A percentile compares a stretch with the other conserved stretches of the same genome.
Conservation (phyloP, 371 early-diverging fungal genomes). For the Mortierella sp. region DNA sequence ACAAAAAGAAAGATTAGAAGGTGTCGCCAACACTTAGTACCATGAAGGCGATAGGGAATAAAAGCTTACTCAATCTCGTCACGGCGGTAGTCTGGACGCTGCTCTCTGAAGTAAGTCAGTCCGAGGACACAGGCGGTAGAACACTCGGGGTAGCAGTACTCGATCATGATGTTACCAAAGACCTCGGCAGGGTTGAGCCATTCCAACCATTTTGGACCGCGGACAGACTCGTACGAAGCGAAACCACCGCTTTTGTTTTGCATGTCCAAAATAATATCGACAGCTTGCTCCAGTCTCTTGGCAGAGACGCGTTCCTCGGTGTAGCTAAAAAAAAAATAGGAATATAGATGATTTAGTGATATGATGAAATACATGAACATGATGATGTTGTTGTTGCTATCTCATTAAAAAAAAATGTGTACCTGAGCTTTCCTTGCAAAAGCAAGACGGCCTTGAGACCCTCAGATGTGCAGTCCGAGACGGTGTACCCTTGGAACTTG, state of each 20-base stretch:
- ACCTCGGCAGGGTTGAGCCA: slow-evolving; percentile 95
- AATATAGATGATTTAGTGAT: too few relatives aligned
- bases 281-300: slow-evolving; percentile 85
- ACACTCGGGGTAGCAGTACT: slow-evolving; percentile 97
- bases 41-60: not conserved
- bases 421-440: slow-evolving; percentile 76
- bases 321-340: slow-evolving; percentile 36
- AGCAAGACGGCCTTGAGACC: slow-evolving; percentile 87
- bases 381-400: not conserved
- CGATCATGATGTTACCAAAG: slow-evolving; percentile 92
- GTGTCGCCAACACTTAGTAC: too few relatives aligned
- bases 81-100: slow-evolving; percentile 85
- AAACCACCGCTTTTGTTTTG: slow-evolving; percentile 94
- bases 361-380: not conserved
- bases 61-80: slow-evolving; percentile 80
- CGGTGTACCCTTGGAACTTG: slow-evolving; percentile 93
- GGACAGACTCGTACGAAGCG: slow-evolving; percentile 89
- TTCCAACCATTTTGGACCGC: slow-evolving; percentile 87
- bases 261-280: slow-evolving; percentile 92
- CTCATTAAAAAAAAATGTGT: not conserved
- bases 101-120: slow-evolving; percentile 80
- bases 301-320: slow-evolving; percentile 61
- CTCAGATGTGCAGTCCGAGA: slow-evolving; percentile 98
- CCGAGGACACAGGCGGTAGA: slow-evolving; percentile 94
- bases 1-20: not conserved